Evolutionary conservation across 495 filamentous ascomycete species (phyloP).

Genomic region (Aspergillus baeticus): DNA sequence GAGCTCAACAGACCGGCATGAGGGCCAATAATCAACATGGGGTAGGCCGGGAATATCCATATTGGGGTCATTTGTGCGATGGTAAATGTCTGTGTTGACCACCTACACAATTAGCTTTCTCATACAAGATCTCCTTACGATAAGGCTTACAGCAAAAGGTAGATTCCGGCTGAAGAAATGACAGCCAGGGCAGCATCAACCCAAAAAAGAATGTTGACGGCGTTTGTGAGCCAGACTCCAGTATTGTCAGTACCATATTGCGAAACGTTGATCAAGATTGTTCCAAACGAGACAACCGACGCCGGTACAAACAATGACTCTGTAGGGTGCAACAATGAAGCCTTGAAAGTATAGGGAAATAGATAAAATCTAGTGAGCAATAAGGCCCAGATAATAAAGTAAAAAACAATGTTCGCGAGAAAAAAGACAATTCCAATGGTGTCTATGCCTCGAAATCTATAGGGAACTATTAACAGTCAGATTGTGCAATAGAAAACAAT

Average conservation of each 20-base stretch:
- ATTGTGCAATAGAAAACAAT: not conserved
- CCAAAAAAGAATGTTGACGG: conserved; percentile 71
- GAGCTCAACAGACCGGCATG: conserved; percentile 66
- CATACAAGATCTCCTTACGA: not conserved
- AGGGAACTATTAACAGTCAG: conserved; percentile 56
- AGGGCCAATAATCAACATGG: conserved; percentile 75
- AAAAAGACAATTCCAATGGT: conserved; percentile 73
- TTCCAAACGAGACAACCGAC: conserved; percentile 67
- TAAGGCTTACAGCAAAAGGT: conserved; percentile 59
- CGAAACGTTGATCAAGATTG: conserved; percentile 75
- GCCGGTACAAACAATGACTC: conserved; percentile 80
- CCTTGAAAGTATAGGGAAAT: conserved; percentile 68
- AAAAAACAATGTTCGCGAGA: conserved; percentile 72
- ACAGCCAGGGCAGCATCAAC: conserved; percentile 65
- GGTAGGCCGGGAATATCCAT: conserved; percentile 91
- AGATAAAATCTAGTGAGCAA: conserved; percentile 68
- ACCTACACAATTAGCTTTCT: conserved; percentile 40
- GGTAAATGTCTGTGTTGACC: conserved; percentile 73
- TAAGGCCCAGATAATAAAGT: conserved; percentile 64
- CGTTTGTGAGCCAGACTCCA: conserved; percentile 65
- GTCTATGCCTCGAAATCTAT: conserved; percentile 64
- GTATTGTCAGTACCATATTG: conserved; percentile 71
- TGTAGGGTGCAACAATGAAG: conserved; percentile 72
- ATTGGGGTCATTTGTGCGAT: conserved; percentile 87
- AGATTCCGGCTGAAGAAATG: conserved; percentile 64